Evolutionary conservation across 495 filamentous ascomycete genomes (phyloP), one percentile per base, ranked within the genome.

Genomic region (Penicillium verhagenii): DNA sequence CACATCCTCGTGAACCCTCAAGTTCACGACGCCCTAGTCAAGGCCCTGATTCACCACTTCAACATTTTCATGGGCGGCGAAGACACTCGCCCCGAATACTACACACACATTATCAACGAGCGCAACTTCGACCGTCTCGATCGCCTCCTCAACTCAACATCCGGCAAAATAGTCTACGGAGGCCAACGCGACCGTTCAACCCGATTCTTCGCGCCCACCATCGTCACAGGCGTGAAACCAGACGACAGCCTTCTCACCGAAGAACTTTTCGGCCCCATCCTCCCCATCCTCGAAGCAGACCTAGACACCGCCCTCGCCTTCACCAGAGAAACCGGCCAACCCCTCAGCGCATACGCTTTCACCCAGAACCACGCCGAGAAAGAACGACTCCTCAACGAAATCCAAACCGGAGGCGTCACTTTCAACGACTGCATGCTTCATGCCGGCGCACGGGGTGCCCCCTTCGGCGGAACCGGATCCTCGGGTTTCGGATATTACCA

Each of bases 231-330:
- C 40, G 74, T 86, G 46, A 81, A 81, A 54, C 52, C 74, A 6
- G 71, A 83, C 19, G 91, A 95, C 65, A 72, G 84, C n/a, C 78
- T 93, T 59, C 74, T 95, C 54, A 64, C 71, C 52, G 83, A 92
- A 37, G 92, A 97, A 72, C 81, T 85, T 29, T 97, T 96, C 65
- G 92, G 91, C 3, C 90, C 92, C 1, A 79, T 96, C 44, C 86
- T 92, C 37, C 83, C 89, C 45, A 79, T 95, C 47, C 67, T 90
- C 13, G 79, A 85, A 4, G 82, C 89, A 38, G 70, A 82, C 31
- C 77, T 93, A 4, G 85, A 92, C 56, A 79, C 89, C 33, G 90
- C 89, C 24, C 84, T 94, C 62, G 72, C 72, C 37, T 78, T 86
- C 47, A 86, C 87, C 23, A 84, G 87, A 50, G 59, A 67, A 39